These are phyloP conservation scores for Aspergillus amoenus DNA, from an alignment of 2,329 filamentous ascomycete species.

Conservation along the genomic window DNA sequence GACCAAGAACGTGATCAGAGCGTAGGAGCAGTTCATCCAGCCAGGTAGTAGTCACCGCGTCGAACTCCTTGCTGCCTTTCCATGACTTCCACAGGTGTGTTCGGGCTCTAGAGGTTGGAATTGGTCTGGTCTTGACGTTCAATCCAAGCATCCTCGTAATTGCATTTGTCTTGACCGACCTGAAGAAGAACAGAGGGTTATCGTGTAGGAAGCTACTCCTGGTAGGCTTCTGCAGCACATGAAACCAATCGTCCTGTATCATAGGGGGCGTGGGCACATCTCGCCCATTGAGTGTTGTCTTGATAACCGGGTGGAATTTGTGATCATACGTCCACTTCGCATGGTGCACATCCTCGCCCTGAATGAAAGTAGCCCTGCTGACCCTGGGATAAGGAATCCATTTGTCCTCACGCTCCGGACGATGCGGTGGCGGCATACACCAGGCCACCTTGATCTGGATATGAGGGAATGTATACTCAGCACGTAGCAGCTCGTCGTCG, in stretches of 20 bases:
- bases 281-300: conserved; percentile 51
- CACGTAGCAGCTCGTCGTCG: conserved; percentile 54
- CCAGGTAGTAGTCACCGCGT: conserved; percentile 50
- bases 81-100: conserved; percentile 52
- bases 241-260: conserved; percentile 49
- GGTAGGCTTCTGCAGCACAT: conserved; percentile 43
- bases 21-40: conserved; percentile 51
- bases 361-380: conserved; percentile 53
- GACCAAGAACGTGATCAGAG: conserved; percentile 43
- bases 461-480: conserved; percentile 54
- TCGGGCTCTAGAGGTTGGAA: conserved; percentile 48
- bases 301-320: conserved; percentile 47
- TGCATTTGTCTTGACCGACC: conserved; percentile 30
- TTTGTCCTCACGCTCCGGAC: conserved; percentile 50
- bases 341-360: conserved; percentile 51
- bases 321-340: conserved; percentile 50
- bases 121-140: conserved; percentile 31
- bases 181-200: conserved; percentile 52
- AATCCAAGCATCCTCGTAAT: conserved; percentile 29
- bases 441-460: conserved; percentile 54
- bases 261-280: conserved; percentile 53
- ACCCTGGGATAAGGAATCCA: conserved; percentile 57
- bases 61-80: conserved; percentile 46
- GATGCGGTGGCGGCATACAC: conserved; percentile 51
- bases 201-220: conserved; percentile 47